Conservation (phyloP, 495 filamentous ascomycete species). For the Hypoxylon rickii region DNA sequence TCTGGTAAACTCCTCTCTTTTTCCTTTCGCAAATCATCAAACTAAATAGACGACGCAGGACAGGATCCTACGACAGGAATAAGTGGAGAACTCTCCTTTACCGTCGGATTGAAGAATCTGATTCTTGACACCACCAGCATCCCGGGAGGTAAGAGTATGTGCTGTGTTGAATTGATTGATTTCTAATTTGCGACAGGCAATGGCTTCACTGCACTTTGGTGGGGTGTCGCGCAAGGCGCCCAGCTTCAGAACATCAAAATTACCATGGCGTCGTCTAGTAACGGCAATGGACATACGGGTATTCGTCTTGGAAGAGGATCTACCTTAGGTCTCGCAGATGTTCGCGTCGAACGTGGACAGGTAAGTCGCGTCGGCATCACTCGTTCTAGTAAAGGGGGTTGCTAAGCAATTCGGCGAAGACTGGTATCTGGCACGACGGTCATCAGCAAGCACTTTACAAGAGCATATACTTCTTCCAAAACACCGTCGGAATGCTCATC, state of each 20-base stretch:
- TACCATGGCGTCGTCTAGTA: constrained; percentile 54
- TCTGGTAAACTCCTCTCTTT: constrained; percentile 8
- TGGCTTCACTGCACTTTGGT: constrained; percentile 64
- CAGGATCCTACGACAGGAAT: constrained; percentile 46
- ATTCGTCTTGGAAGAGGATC: constrained; percentile 63
- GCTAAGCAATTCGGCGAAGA: constrained; percentile 30
- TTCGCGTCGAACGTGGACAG: constrained; percentile 46
- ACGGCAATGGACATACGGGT: constrained; percentile 61
- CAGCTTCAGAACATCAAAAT: constrained; percentile 74
- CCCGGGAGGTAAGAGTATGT: constrained; percentile 37
- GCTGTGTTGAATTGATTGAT: not conserved
- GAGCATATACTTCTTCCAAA: constrained; percentile 62
- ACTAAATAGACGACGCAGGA: constrained; percentile 47
- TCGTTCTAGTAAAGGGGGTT: not conserved
- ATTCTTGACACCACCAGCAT: constrained; percentile 68
- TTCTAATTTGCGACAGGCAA: constrained; percentile 33
- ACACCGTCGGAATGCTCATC: constrained; percentile 65
- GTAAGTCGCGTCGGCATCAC: constrained; percentile 19
- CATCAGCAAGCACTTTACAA: constrained; percentile 76
- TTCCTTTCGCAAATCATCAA: not conserved
- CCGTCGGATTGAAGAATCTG: constrained; percentile 68
- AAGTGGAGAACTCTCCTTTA: constrained; percentile 54
- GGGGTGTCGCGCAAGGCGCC: constrained; percentile 69
- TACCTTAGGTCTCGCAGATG: constrained; percentile 43
- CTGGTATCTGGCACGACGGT: constrained; percentile 60